Percentiles rank a stretch among this genome's conserved stretches.
These are phyloP conservation scores for Marvania coccoides DNA, from an alignment of 139 green algal genomes.

Conservation along the genomic window DNA sequence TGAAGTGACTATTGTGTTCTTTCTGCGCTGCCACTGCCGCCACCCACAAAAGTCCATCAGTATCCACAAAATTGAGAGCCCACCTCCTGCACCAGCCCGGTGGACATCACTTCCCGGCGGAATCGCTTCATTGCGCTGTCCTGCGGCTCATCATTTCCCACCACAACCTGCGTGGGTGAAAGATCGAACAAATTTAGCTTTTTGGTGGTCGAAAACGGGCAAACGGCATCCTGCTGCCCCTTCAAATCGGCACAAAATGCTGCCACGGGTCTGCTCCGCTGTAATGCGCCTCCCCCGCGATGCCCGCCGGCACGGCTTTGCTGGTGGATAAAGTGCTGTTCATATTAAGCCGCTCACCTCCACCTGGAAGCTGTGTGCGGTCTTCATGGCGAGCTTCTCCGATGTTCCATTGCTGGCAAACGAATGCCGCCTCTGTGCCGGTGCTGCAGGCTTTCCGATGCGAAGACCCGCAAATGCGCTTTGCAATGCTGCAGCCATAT, in stretches of 20 bases:
- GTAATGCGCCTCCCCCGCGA: too few relatives aligned
- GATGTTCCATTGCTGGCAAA: slow-evolving; percentile 7
- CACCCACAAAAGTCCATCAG: not conserved
- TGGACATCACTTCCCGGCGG: slow-evolving; percentile 24
- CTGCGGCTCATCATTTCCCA: slow-evolving; percentile 27
- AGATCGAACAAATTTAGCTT: too few relatives aligned
- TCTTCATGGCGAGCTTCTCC: slow-evolving; percentile 13
- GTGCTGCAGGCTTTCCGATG: not conserved
- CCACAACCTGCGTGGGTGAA: slow-evolving; percentile 28
- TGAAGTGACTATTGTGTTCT: not conserved
- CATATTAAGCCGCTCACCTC: slow-evolving; percentile 4
- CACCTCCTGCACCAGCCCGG: slow-evolving; percentile 28
- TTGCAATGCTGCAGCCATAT: not conserved
- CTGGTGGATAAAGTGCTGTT: not conserved
- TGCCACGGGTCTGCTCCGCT: too few relatives aligned
- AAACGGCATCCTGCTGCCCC: too few relatives aligned
- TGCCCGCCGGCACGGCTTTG: not conserved
- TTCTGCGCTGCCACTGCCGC: not conserved
- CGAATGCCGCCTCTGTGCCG: not conserved
- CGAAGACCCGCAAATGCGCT: slow-evolving; percentile 3
- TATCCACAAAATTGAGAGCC: not conserved
- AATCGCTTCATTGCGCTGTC: slow-evolving; percentile 33
- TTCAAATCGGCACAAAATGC: too few relatives aligned
- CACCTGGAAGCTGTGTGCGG: slow-evolving; percentile 14
- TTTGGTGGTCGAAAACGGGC: too few relatives aligned